Evolutionary conservation across 179 eudicot genomes (phyloP).

Genomic region (Camellia oleifera): DNA sequence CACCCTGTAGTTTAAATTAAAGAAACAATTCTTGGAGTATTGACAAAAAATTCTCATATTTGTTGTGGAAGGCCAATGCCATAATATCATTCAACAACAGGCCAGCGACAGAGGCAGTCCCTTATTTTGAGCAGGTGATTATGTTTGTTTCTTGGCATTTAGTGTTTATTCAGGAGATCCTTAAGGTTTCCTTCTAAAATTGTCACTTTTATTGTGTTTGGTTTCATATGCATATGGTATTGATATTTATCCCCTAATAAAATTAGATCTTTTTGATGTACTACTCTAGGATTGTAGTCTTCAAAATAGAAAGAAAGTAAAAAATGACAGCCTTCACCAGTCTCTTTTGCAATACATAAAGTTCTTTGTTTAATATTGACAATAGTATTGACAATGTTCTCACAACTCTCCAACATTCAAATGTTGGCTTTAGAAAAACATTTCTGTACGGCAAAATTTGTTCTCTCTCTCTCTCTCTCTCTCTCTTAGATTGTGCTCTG

Average conservation of each 20-base stretch:
- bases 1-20: conserved; percentile 16
- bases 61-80: conserved; percentile 83
- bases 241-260: neutral
- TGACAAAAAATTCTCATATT: conserved; percentile 28
- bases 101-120: conserved; percentile 97
- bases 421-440: too few relatives aligned
- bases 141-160: neutral
- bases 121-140: conserved; percentile 93
- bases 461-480: too few relatives aligned
- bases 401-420: too few relatives aligned
- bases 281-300: neutral
- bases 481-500: too few relatives aligned
- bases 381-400: too few relatives aligned
- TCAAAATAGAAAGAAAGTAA: neutral
- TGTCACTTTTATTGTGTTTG: neutral
- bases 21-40: conserved; percentile 13
- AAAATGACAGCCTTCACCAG: neutral
- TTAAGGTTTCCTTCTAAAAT: neutral
- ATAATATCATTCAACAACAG: conserved; percentile 94
- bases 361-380: too few relatives aligned
- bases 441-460: too few relatives aligned
- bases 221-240: neutral
- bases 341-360: too few relatives aligned
- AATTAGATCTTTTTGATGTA: neutral
- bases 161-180: neutral